These are phyloP conservation scores for Chaetoscypha palmicola DNA, from an alignment of 2,329 filamentous ascomycete species.

Conservation along the genomic window DNA sequence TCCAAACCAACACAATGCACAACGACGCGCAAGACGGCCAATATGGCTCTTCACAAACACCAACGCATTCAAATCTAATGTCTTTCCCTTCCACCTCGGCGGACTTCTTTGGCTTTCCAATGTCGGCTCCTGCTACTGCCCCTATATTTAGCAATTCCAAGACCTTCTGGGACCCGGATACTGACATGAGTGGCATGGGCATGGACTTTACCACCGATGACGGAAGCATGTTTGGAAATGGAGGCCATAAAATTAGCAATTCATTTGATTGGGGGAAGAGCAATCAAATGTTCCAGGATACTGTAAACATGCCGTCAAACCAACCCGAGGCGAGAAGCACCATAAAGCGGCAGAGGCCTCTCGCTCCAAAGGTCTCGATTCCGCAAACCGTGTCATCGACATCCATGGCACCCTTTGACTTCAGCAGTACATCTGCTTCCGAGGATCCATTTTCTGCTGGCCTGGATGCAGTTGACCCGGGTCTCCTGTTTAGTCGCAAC, in stretches of 20 bases:
- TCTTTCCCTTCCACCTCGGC: constrained; percentile 41
- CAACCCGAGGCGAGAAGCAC: constrained; percentile 8
- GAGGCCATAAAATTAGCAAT: constrained; percentile 40
- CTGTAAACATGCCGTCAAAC: constrained; percentile 21
- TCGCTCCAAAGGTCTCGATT: constrained; percentile 38
- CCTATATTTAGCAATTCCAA: constrained; percentile 38
- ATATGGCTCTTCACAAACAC: constrained; percentile 23
- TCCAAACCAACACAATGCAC: constrained; percentile 26
- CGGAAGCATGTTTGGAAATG: constrained; percentile 22
- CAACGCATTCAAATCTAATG: constrained; percentile 39
- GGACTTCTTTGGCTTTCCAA: constrained; percentile 53
- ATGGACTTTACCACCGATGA: constrained; percentile 46
- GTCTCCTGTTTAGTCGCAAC: constrained; percentile 46
- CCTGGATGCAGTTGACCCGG: constrained; percentile 50
- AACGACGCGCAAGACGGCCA: constrained; percentile 25
- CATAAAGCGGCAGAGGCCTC: constrained; percentile 37
- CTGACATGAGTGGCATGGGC: constrained; percentile 49
- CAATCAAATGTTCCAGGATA: constrained; percentile 48
- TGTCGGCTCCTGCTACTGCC: constrained; percentile 49
- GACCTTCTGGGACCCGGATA: constrained; percentile 50
- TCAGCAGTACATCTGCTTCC: constrained; percentile 32
- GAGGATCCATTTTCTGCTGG: constrained; percentile 47
- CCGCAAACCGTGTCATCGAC: constrained; percentile 33
- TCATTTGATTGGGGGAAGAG: constrained; percentile 52
- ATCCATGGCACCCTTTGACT: constrained; percentile 35